Evolutionary conservation across 2,329 filamentous ascomycete species (phyloP), one percentile per base, ranked within the genome.

Genomic region (Aspergillus sp.): DNA sequence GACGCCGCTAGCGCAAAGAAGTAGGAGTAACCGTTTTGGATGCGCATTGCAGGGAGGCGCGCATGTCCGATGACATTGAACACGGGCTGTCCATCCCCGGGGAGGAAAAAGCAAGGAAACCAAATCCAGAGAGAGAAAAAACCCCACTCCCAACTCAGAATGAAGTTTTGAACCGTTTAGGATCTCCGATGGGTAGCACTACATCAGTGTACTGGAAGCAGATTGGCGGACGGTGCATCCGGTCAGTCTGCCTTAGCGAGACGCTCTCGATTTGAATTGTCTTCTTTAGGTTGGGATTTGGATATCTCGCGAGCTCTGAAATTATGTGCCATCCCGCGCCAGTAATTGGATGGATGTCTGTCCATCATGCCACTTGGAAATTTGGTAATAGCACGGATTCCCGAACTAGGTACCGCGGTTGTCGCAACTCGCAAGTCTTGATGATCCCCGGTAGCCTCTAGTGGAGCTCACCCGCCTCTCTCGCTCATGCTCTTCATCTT

Each of bases 81-180:
- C 36, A 16, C 16, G 36, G 36, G 14, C 6, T 6, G 14, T n/a
- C 14, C 14, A 42, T 42, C 36, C 36, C 36, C 16, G 36, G 36
- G 32, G 14, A 36, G 10, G 54, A 66, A 57, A 65, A 66, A 65
- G 58, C 57, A 63, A 59, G 22, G 51, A 14, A 57, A 29, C 12
- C 20, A 22, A 22, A 54, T 60, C 54, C 57, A 61, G 26, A 36
- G 14, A 36, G 12, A 14, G 9, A 6, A 29, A 29, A 29, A 9
- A 9, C 26, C 26, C 26, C 26, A 2, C 6, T 6, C 7, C 26
- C 26, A 62, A 60, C 57, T 58, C 50, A 51, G 22, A n/a, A 22
- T 22, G 45, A 22, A 47, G 18, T 22, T 4, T 3, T 20, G 45
- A 47, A 47, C 18, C 45, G 22, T 47, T 47, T 20, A 16, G 36